These are phyloP conservation scores for Blastobotrys robertii DNA, from an alignment of 805 yeast genomes.

Conservation along the genomic window DNA sequence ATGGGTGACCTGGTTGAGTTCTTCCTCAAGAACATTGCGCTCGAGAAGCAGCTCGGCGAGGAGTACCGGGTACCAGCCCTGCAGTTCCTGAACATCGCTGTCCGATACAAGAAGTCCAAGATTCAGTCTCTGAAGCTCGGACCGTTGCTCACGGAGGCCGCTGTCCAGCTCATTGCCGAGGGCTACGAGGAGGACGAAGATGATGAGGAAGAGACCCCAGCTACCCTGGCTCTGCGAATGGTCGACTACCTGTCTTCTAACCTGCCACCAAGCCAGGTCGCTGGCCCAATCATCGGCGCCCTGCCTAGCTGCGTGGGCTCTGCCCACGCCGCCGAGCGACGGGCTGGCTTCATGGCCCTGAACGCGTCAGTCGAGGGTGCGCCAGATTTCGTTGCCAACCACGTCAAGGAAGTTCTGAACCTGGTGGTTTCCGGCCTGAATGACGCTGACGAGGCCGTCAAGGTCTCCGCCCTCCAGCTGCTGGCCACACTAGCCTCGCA, in stretches of 20 bases:
- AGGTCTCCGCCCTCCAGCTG: conserved; percentile 78
- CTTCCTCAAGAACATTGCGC: conserved; percentile 60
- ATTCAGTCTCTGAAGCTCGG: conserved; percentile 75
- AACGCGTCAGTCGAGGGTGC: conserved; percentile 86
- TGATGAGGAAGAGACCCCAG: conserved; percentile 83
- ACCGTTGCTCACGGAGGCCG: conserved; percentile 62
- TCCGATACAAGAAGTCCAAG: conserved; percentile 72
- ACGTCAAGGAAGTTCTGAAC: conserved; percentile 63
- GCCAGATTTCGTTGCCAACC: conserved; percentile 79
- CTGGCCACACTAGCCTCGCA: conserved; percentile 71
- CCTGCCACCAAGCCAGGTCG: conserved; percentile 88
- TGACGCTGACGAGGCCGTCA: conserved; percentile 64
- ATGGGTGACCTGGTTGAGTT: conserved; percentile 59
- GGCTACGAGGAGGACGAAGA: conserved; percentile 67
- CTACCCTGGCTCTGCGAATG: conserved; percentile 68
- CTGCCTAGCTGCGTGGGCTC: conserved; percentile 38
- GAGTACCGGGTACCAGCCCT: conserved; percentile 78
- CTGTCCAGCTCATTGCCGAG: conserved; percentile 70
- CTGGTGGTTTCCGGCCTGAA: conserved; percentile 66
- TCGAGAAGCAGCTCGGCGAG: conserved; percentile 55
- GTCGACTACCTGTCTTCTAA: conserved; percentile 69
- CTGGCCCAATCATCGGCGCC: conserved; percentile 64
- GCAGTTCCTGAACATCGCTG: conserved; percentile 71
- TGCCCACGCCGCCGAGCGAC: conserved; percentile 63
- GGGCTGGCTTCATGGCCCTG: conserved; percentile 76